Evolutionary conservation across 2,329 filamentous ascomycete genomes (phyloP), one percentile per base, ranked within the genome.

Genomic region (Talaromyces amestolkiae): DNA sequence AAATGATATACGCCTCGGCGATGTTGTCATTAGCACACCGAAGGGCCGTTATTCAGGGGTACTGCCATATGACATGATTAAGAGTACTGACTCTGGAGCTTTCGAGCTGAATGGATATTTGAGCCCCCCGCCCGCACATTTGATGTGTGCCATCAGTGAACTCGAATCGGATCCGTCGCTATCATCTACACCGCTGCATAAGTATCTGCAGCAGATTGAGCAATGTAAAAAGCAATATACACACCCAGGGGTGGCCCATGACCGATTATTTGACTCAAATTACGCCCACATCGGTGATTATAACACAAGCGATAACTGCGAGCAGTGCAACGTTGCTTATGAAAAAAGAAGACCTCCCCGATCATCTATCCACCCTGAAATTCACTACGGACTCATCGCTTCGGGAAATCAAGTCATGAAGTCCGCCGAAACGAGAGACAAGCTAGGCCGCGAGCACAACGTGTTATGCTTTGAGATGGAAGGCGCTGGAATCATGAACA

Each of bases 1-100:
- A 37, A 59, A 59, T n/a, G 62, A 64, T 37, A 64, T 68, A 65
- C 69, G 72, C 8, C 69, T 76, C 0, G 73, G 72, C 4, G 73
- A 75, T 65, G 67, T 75, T 1, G 68, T 74, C 24, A 68, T 75
- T 11, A 71, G 73, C 65, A 65, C 68, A 15, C 68, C 70, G 7
- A 61, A 51, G 37, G 62, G 63, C 17, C 19, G 27, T 17, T 54
- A 67, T 58, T 61, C 67, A 15, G 69, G 68, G 10, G 68, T 69
- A 37, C 33, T 70, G 5, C 69, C 69, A 33, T 70, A 66, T 66
- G 53, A 66, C 66, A 53, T 68, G 58, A 49, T 68, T 45, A 70
- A 70, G 27, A 65, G 51, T 54, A 43, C 24, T 15, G 61, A 63
- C 1, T 63, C 61, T 4, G 61, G 61, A 35, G n/a, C 19, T 3